These are phyloP conservation scores for Sodiomyces alkalinus DNA, from an alignment of 2,329 filamentous ascomycete genomes.

Conservation along the genomic window DNA sequence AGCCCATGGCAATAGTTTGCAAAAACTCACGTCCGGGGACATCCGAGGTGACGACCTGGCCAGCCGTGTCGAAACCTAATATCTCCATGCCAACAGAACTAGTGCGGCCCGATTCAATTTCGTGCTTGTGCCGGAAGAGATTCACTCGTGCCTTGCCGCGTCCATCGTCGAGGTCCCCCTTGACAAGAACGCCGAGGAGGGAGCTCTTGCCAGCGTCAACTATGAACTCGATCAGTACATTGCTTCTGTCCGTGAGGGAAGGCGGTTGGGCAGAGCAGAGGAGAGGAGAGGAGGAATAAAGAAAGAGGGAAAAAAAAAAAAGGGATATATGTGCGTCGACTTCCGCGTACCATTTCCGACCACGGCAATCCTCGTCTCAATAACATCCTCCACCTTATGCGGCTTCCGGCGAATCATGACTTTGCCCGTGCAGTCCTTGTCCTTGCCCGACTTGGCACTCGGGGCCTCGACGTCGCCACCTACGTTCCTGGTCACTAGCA, in stretches of 20 bases:
- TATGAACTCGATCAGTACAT: constrained; percentile 12
- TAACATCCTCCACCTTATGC: constrained; percentile 65
- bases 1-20: too few species aligned
- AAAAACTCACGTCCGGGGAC: constrained; percentile 58
- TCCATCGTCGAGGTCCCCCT: constrained; percentile 88
- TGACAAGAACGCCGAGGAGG: constrained; percentile 87
- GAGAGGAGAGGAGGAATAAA: neutral
- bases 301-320: too few species aligned
- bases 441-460: constrained; percentile 42
- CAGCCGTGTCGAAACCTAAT: constrained; percentile 85
- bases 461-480: constrained; percentile 61
- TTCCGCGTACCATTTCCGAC: constrained; percentile 83
- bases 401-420: constrained; percentile 67
- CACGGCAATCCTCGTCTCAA: constrained; percentile 91
- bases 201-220: constrained; percentile 96
- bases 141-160: constrained; percentile 88
- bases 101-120: constrained; percentile 88
- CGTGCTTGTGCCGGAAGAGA: constrained; percentile 93
- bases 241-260: neutral
- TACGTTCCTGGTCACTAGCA: constrained; percentile 84
- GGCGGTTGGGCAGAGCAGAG: neutral
- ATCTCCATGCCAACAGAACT: constrained; percentile 98
- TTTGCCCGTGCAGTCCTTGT: constrained; percentile 70
- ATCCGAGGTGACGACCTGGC: constrained; percentile 67
- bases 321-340: too few species aligned